Evolutionary conservation across 306 rosid genomes (phyloP).

Genomic region (Vigna unguiculata): DNA sequence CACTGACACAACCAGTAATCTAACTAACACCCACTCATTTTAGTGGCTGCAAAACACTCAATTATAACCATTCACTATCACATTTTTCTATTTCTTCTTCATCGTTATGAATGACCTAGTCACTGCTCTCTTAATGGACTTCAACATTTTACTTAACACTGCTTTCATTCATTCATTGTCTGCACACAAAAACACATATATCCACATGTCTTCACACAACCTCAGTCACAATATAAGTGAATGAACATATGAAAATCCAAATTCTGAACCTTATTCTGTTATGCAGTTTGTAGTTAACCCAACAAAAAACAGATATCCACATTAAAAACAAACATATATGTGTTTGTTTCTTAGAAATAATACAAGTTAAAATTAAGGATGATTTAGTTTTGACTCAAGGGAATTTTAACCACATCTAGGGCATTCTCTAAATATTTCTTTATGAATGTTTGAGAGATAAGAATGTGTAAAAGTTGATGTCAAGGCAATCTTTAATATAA

Average conservation of each 20-base stretch:
- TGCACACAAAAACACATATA: not conserved
- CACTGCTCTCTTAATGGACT: no score
- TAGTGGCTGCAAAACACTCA: not conserved
- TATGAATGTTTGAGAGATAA: not conserved
- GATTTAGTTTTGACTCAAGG: not conserved
- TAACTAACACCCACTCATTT: slow-evolving; percentile 13
- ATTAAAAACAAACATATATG: not conserved
- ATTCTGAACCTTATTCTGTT: not conserved
- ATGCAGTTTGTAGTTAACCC: not conserved
- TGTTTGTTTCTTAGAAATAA: not conserved
- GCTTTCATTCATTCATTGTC: not conserved
- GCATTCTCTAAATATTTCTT: not conserved
- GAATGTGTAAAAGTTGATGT: not conserved
- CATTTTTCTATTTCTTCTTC: not conserved
- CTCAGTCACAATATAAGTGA: not conserved
- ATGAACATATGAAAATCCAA: not conserved
- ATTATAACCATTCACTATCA: not conserved
- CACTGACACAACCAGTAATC: not conserved
- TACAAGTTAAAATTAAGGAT: not conserved
- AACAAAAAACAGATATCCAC: not conserved
- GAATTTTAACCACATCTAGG: not conserved
- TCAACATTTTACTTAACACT: no score
- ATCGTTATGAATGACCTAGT: no score
- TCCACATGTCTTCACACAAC: not conserved
- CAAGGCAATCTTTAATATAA: no score